Percentiles rank a stretch among this genome's conserved stretches.
These are phyloP conservation scores for Cajanus cajan DNA, from an alignment of 306 rosid genomes.

Conservation along the genomic window DNA sequence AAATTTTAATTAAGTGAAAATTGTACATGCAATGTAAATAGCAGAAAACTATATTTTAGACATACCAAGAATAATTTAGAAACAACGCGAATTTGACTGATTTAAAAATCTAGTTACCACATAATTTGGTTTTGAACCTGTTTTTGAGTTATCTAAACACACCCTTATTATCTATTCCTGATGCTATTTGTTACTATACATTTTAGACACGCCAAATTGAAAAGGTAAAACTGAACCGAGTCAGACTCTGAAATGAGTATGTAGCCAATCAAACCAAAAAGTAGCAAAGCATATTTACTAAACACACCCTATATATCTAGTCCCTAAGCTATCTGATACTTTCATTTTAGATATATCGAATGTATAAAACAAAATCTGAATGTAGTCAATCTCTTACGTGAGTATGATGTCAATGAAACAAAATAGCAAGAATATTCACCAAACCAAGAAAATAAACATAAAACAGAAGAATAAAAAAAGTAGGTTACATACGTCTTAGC, in stretches of 20 bases:
- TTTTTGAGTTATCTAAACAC: background rate
- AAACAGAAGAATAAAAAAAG: slow-evolving; percentile 10
- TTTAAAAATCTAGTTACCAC: slow-evolving; percentile 8
- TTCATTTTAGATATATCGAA: slow-evolving; percentile 3
- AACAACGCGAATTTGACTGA: background rate
- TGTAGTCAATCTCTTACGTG: background rate
- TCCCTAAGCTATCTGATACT: slow-evolving; percentile 9
- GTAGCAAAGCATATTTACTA: background rate
- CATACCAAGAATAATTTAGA: background rate
- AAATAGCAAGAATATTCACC: background rate
- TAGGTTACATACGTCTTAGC: slow-evolving; percentile 57
- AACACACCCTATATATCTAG: background rate
- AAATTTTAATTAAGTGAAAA: background rate
- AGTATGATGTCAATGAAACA: background rate
- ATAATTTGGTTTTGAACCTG: background rate
- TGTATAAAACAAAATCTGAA: background rate
- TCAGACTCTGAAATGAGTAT: background rate
- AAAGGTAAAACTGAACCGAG: background rate
- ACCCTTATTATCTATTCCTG: background rate
- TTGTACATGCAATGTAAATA: background rate
- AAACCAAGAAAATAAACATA: slow-evolving; percentile 21
- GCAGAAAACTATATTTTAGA: background rate
- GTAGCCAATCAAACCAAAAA: background rate
- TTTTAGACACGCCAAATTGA: background rate
- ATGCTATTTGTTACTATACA: background rate